A percentile compares a stretch with the other conserved stretches of the same genome.
Conservation (phyloP, 768 basidiomycete genomes). For the Trametes elegans region DNA sequence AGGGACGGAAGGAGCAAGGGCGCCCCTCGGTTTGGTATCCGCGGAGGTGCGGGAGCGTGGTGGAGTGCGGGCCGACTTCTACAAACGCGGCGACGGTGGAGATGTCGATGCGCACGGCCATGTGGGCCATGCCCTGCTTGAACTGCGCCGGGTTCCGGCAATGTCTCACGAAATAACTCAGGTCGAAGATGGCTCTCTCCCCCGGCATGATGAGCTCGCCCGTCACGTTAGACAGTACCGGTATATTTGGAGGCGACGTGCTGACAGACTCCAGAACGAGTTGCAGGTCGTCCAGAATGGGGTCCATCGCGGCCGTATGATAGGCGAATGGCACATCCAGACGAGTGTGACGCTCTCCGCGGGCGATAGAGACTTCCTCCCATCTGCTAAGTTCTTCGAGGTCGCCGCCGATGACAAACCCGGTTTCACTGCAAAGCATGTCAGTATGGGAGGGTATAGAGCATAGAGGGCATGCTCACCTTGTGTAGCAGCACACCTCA, state of each 20-base stretch:
- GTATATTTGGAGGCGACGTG: constrained; percentile 49
- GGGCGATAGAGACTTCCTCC: constrained; percentile 38
- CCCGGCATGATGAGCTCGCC: constrained; percentile 54
- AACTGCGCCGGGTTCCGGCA: constrained; percentile 59
- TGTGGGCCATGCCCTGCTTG: constrained; percentile 44
- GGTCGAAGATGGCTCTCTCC: constrained; percentile 44
- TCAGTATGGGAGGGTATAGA: background rate
- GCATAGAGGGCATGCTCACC: constrained; percentile 11
- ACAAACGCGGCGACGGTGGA: constrained; percentile 48
- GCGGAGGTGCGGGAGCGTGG: constrained; percentile 53
- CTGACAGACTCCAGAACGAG: constrained; percentile 37
- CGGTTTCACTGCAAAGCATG: constrained; percentile 32
- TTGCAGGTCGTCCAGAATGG: constrained; percentile 50
- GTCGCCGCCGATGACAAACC: constrained; percentile 62
- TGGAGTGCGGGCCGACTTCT: constrained; percentile 65
- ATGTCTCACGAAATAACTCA: constrained; percentile 57
- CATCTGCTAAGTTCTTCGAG: constrained; percentile 42
- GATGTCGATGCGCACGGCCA: constrained; percentile 31
- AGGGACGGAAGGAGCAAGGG: constrained; percentile 49
- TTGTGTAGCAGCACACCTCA: constrained; percentile 64
- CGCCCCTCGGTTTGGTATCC: constrained; percentile 27
- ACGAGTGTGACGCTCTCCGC: constrained; percentile 38
- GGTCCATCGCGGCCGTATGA: constrained; percentile 65
- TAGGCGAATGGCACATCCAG: constrained; percentile 61
- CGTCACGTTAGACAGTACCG: constrained; percentile 60